These are phyloP conservation scores for Begonia fuchsioides DNA, from an alignment of 306 rosid species.

Conservation along the genomic window DNA sequence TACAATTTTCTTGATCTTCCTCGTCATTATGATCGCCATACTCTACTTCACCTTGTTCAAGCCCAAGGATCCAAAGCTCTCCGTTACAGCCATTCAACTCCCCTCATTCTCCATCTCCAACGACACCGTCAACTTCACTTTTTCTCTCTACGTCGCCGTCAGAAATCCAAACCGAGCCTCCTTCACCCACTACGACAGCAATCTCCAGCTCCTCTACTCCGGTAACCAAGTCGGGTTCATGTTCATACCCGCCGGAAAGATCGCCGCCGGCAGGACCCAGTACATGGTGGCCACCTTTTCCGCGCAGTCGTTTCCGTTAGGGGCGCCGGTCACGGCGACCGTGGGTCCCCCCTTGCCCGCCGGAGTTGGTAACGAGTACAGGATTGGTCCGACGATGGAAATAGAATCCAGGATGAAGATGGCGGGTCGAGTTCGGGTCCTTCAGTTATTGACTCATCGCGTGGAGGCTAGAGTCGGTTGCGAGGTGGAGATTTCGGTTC, in stretches of 20 bases:
- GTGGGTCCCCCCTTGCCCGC: constrained; percentile 22
- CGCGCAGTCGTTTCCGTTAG: constrained; percentile 43
- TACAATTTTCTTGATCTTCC: constrained; percentile 48
- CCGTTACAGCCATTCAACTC: constrained; percentile 59
- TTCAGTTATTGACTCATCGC: constrained; percentile 68
- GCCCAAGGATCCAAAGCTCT: constrained; percentile 56
- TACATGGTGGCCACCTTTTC: constrained; percentile 70
- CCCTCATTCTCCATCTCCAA: constrained; percentile 60
- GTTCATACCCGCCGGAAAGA: constrained; percentile 83
- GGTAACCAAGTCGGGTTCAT: constrained; percentile 73
- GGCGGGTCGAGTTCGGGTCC: constrained; percentile 63
- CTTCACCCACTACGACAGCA: constrained; percentile 75
- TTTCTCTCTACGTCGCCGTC: constrained; percentile 73
- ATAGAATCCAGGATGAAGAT: constrained; percentile 51
- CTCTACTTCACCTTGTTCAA: constrained; percentile 74
- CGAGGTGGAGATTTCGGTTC: constrained; percentile 40
- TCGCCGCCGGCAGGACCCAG: constrained; percentile 52
- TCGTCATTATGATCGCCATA: constrained; percentile 33
- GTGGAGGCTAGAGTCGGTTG: constrained; percentile 43
- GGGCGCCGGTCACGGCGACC: constrained; percentile 15
- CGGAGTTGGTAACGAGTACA: constrained; percentile 21
- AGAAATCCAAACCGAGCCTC: constrained; percentile 64
- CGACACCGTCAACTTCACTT: constrained; percentile 62
- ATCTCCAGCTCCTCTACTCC: constrained; percentile 65
- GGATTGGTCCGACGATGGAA: constrained; percentile 45